A percentile compares a stretch with the other conserved stretches of the same genome.
phyloP scores from a whole-genome alignment of 768 basidiomycete species.

The Agaricus sinodeliciosus region DNA sequence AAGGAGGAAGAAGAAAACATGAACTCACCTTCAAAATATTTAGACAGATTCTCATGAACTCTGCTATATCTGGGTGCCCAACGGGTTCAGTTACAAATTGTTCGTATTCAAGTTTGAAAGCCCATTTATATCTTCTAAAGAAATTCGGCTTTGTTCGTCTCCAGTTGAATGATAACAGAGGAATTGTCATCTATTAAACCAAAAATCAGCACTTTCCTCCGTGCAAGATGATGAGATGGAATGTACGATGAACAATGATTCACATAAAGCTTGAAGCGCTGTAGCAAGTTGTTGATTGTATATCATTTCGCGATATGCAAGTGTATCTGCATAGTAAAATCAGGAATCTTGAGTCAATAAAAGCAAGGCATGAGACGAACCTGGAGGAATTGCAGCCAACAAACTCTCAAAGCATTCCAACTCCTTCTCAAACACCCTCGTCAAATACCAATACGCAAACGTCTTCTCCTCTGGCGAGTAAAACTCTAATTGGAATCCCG shows the following conservation, averaged over 20 bases:
- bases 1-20: too few relatives aligned
- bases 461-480: slow-evolving; percentile 62
- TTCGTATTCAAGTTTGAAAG: slow-evolving; percentile 55
- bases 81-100: slow-evolving; percentile 36
- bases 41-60: slow-evolving; percentile 29
- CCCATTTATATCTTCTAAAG: slow-evolving; percentile 73
- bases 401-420: slow-evolving; percentile 47
- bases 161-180: slow-evolving; percentile 40
- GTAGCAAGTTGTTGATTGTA: slow-evolving; percentile 49
- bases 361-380: slow-evolving; percentile 19
- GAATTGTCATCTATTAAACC: slow-evolving; percentile 39
- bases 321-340: slow-evolving; percentile 24
- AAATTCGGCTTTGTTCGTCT: slow-evolving; percentile 51
- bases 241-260: slow-evolving; percentile 48
- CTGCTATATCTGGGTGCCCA: slow-evolving; percentile 49
- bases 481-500: slow-evolving; percentile 73
- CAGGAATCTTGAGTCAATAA: background rate
- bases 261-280: slow-evolving; percentile 50
- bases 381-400: slow-evolving; percentile 28
- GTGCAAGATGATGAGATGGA: background rate
- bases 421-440: slow-evolving; percentile 51
- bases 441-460: slow-evolving; percentile 72
- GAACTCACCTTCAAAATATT: background rate
- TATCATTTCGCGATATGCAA: slow-evolving; percentile 35
- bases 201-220: background rate